Conservation (phyloP, 73 alveolate genomes). For the Blepharisma japonicum region DNA sequence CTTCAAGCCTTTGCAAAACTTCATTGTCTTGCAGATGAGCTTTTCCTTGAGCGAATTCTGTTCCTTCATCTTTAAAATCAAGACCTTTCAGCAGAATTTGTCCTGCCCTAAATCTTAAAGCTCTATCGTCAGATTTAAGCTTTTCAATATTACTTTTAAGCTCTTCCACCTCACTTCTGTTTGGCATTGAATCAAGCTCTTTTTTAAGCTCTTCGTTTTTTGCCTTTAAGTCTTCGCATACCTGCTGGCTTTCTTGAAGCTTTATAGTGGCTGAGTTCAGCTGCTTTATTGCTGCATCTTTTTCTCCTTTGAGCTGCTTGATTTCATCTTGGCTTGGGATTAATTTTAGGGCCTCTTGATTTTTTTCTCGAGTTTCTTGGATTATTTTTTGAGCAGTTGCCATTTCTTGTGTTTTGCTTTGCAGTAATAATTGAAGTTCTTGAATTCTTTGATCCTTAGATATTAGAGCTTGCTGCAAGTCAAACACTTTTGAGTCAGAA, state of each 20-base stretch:
- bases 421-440: not conserved
- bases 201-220: not conserved
- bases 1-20: constrained; percentile 12
- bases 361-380: not conserved
- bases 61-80: constrained; percentile 12
- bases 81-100: constrained; percentile 2
- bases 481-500: not conserved
- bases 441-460: not conserved
- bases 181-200: constrained; percentile 14
- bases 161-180: constrained; percentile 15
- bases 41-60: not conserved
- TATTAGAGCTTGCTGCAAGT: not conserved
- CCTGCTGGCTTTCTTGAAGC: not conserved
- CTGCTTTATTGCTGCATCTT: not conserved
- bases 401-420: not conserved
- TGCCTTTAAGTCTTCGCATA: not conserved
- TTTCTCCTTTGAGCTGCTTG: not conserved
- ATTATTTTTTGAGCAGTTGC: not conserved
- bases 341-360: not conserved
- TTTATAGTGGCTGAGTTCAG: not conserved
- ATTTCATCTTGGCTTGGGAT: constrained; percentile 2
- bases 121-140: constrained; percentile 1
- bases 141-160: not conserved
- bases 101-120: constrained; percentile 29
- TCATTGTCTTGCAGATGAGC: constrained; percentile 18